These are phyloP conservation scores for Russula sp. DNA, from an alignment of 768 basidiomycete species.

Conservation along the genomic window DNA sequence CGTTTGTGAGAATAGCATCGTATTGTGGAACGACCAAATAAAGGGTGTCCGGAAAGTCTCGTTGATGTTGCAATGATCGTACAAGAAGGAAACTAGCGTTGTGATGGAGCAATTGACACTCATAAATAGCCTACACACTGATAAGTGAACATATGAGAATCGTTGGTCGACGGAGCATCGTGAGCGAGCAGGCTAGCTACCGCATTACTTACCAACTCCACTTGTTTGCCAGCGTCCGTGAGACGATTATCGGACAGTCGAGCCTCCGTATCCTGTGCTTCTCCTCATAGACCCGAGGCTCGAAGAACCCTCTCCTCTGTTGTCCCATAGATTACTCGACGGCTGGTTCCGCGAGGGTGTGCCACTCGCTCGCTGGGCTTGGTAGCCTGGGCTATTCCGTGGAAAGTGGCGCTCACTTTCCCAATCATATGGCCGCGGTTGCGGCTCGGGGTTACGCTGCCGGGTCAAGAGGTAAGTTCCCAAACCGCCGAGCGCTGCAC, in stretches of 20 bases:
- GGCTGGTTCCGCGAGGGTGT: slow-evolving; percentile 7
- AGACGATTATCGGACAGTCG: slow-evolving; percentile 52
- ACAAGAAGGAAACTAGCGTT: background rate
- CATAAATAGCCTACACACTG: slow-evolving; percentile 2
- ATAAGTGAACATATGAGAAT: background rate
- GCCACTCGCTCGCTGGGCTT: slow-evolving; percentile 25
- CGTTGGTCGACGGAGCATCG: background rate
- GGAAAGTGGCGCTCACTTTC: slow-evolving; percentile 38
- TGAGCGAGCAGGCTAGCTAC: background rate
- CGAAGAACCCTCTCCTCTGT: slow-evolving; percentile 66
- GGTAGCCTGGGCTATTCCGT: slow-evolving; percentile 26
- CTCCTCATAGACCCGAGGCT: slow-evolving; percentile 64
- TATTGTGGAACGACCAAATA: background rate
- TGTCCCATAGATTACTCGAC: slow-evolving; percentile 26
- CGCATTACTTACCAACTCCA: background rate
- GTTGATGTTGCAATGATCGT: background rate
- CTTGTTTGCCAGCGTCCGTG: background rate
- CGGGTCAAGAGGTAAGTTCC: slow-evolving; percentile 50
- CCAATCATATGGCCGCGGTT: slow-evolving; percentile 49
- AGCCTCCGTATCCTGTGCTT: slow-evolving; percentile 78
- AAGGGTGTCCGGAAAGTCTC: background rate
- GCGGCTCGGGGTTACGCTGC: slow-evolving; percentile 26
- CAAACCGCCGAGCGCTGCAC: slow-evolving; percentile 66
- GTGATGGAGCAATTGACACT: background rate
- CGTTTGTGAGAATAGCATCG: background rate